Evolutionary conservation across 129 eudicot genomes (phyloP).

Genomic region (Glebionis coronaria): DNA sequence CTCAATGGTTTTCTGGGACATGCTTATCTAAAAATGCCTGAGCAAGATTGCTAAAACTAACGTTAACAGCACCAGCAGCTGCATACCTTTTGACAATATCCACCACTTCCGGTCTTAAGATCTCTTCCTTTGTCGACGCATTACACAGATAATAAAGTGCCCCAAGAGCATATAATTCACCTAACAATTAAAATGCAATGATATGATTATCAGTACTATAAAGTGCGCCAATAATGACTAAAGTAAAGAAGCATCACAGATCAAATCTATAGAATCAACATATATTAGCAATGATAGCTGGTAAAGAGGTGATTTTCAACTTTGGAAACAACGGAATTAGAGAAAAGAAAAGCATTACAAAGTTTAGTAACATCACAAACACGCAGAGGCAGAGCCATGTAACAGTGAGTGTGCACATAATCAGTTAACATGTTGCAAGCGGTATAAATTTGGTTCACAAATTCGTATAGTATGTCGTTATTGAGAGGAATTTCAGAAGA

Average conservation of each 20-base stretch:
- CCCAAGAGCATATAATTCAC: conserved; percentile 77
- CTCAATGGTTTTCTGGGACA: conserved; percentile 25
- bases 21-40: conserved; percentile 77
- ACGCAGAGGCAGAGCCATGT: no score
- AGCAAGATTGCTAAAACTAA: conserved; percentile 71
- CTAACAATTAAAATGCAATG: conserved; percentile 19
- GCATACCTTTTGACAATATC: conserved; percentile 61
- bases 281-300: no score
- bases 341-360: no score
- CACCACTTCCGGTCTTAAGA: conserved; percentile 63
- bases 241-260: no score
- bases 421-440: no score
- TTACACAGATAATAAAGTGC: conserved; percentile 75
- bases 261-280: no score
- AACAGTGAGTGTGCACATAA: no score
- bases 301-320: no score
- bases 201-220: not conserved
- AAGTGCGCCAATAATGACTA: not conserved
- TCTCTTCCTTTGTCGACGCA: conserved; percentile 47
- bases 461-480: no score
- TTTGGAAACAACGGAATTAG: no score
- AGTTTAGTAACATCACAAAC: no score
- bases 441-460: no score
- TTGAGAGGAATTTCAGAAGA: not conserved
- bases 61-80: conserved; percentile 54